These are phyloP conservation scores for Mimosa bimucronata DNA, from an alignment of 306 rosid genomes.

Conservation along the genomic window DNA sequence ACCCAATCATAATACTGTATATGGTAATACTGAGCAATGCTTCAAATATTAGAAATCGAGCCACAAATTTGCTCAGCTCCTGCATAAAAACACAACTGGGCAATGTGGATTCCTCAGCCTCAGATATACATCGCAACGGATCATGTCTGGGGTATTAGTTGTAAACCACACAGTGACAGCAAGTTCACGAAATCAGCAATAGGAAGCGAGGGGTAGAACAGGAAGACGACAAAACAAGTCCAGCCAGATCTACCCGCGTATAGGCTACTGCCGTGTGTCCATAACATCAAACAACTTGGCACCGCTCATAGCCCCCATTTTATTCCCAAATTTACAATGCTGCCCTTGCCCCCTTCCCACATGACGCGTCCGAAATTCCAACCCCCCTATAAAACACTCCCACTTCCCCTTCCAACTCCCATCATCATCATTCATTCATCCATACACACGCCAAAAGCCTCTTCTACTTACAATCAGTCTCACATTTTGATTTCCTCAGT, in stretches of 20 bases:
- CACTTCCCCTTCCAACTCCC: constrained; percentile 1
- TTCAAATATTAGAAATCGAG: background rate
- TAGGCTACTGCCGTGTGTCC: constrained; percentile 35
- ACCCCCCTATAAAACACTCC: background rate
- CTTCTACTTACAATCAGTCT: background rate
- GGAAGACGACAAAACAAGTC: constrained; percentile 28
- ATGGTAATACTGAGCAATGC: no score
- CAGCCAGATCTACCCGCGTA: constrained; percentile 47
- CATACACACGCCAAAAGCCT: background rate
- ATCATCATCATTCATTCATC: constrained; percentile 13
- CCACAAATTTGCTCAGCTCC: background rate
- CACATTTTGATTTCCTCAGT: background rate
- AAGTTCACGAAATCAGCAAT: background rate
- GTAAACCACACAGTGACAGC: background rate
- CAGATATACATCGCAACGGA: background rate
- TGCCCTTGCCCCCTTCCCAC: constrained; percentile 26
- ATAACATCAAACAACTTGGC: background rate
- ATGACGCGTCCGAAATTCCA: constrained; percentile 41
- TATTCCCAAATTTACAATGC: background rate
- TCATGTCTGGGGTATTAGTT: background rate
- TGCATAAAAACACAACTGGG: background rate
- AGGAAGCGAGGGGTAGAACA: constrained; percentile 16
- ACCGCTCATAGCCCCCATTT: constrained; percentile 7
- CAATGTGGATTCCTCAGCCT: background rate
- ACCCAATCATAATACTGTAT: background rate